Base-by-base conservation (phyloP, 371 early-diverging fungal species). In the Rhizopus delemar region DNA sequence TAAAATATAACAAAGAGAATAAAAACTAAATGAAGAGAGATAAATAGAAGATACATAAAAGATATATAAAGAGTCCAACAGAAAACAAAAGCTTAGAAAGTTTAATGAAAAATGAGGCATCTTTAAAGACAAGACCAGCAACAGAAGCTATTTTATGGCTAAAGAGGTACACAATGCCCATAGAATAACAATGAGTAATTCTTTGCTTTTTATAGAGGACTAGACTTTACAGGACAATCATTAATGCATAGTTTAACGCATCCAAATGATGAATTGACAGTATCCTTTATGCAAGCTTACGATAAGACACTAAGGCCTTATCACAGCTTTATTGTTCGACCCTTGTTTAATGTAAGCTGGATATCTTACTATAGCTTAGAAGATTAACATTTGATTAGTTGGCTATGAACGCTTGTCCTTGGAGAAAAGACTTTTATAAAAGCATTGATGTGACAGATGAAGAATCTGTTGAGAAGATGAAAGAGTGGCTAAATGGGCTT, bases 381-480 rank as follows among this genome's bases (percentile, higher is more conserved):
- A 32, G 8, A 32, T 29, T 28, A 16, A 22, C 39, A 29, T 2
- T 8, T 41, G 11, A 45, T 36, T 69, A 90, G 91, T 65, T 94
- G 58, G 97, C 97, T 3, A 96, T 97, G 96, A 89, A 86, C 66
- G 93, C 94, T 4, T 94, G 94, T 73, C 97, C 98, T 39, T 86
- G 86, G 70, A 89, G 96, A 64, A 81, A 78, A 51, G 90, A 90
- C 64, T 96, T 97, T 72, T 97, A 95, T 69, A 75, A 73, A 15
- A 92, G 89, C 71, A 77, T 97, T 35, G 91, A 91, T 16, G 81
- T 78, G n/a, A 83, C 83, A 64, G 73, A 77, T 49, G 78, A 70
- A 29, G 74, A 71, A 46, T 83, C 89, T 22, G 35, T 80, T 38
- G 68, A 65, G 28, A 70, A 82, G 22, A 82, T 94, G 73, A 71